Base-by-base conservation (phyloP, 352 stramenopile species). In the Blastocystis sp. region DNA sequence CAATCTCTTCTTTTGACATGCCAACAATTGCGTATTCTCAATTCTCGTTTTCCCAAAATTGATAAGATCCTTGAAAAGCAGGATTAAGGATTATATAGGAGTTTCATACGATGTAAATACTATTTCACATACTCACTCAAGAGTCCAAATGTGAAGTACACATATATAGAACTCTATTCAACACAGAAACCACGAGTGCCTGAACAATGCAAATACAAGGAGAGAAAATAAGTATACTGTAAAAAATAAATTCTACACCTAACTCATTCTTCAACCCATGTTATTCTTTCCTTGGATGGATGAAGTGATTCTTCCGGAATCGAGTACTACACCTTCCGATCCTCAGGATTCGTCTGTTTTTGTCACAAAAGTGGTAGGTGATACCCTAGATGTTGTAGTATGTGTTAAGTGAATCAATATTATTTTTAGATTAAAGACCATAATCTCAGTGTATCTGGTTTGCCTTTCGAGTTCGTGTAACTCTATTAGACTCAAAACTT, bases 1-100 rank as follows among this genome's bases (percentile, higher is more conserved):
- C 43, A 65, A 81, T 81, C 70, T 63, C 70, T 63, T 81, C 70
- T 39, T 81, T 13, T 62, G 66, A 62, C 66, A 78, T 78, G 3
- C 20, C 20, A n/a, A n/a, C 11, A 59, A 59, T n/a, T 59, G 1
- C 20, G 50, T 59, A 59, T n/a, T 59, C 50, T 13, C 13, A n/a
- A 1, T n/a, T 13, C 13, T 59, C 50, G 13, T n/a, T 59, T n/a
- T 59, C 50, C 50, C 50, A n/a, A 59, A 59, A n/a, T 59, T n/a
- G 13, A 59, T 13, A 59, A n/a, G 20, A n/a, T n/a, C 50, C 20
- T n/a, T n/a, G 50, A n/a, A n/a, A 59, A n/a, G 11, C 13, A 1
- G 1, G 13, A n/a, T n/a, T 59, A 59, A n/a, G 50, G 13, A 59
- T 13, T 59, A n/a, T 13, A n/a, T n/a, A 59, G 50, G 50, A 59